Evolutionary conservation across 140 eudicot genomes (phyloP).

Genomic region (Oenanthe javanica): DNA sequence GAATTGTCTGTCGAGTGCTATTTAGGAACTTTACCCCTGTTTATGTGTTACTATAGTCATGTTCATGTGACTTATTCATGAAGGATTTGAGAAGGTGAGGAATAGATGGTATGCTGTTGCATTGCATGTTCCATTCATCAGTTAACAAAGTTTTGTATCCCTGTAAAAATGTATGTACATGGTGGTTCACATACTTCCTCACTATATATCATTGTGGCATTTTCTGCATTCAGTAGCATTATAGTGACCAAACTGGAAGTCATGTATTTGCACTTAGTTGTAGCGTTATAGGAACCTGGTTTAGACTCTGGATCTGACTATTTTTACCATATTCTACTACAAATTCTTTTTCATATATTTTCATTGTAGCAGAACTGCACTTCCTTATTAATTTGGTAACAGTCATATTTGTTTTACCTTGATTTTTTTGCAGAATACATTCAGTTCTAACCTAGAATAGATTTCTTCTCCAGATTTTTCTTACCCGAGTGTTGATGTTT

Average conservation of each 20-base stretch:
- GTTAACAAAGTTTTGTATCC: not conserved
- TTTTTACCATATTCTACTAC: not conserved
- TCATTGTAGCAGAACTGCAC: not conserved
- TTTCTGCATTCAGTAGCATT: not conserved
- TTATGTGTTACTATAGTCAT: too few species aligned
- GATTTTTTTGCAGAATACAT: not conserved
- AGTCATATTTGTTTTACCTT: not conserved
- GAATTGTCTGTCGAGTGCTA: too few species aligned
- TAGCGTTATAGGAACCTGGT: not conserved
- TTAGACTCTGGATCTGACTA: not conserved
- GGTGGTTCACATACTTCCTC: not conserved
- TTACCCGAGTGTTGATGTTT: conserved; percentile 8
- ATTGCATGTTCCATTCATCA: too few species aligned
- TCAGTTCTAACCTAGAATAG: not conserved
- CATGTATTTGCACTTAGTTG: not conserved
- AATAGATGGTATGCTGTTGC: too few species aligned
- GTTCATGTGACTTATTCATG: too few species aligned
- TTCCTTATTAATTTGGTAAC: not conserved
- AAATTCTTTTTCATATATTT: not conserved
- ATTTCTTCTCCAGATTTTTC: not conserved
- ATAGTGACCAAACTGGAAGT: not conserved
- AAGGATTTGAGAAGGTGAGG: too few species aligned
- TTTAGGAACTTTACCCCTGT: too few species aligned
- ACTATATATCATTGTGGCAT: not conserved
- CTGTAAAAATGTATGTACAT: not conserved